Conservation (phyloP, 1,284 basidiomycete species). For the Tilletia caries region DNA sequence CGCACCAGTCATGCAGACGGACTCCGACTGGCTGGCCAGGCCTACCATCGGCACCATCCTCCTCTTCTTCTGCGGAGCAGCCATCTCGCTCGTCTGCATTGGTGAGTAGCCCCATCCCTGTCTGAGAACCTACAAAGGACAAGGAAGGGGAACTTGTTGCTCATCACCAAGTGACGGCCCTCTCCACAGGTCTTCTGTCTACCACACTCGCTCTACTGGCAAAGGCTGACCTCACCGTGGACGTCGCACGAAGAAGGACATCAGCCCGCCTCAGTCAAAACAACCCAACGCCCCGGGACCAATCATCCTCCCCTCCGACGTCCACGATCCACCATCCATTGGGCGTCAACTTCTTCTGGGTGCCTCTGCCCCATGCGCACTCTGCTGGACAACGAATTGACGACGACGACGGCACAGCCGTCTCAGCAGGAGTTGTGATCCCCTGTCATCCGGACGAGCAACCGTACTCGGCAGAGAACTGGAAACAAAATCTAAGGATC, state of each 20-base stretch:
- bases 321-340: not conserved
- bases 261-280: not conserved
- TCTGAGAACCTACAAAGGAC: no score
- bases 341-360: slow-evolving; percentile 10
- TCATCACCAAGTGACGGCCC: no score
- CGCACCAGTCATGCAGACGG: no score
- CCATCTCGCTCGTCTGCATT: not conserved
- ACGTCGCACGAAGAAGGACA: slow-evolving; percentile 12
- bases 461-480: not conserved
- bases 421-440: not conserved
- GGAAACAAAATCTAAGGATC: not conserved
- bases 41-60: not conserved
- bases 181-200: no score
- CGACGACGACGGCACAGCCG: no score
- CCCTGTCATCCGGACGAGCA: not conserved
- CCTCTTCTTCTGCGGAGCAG: slow-evolving; percentile 5
- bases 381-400: no score
- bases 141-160: no score
- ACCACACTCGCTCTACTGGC: slow-evolving; percentile 12
- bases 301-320: not conserved
- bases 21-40: no score
- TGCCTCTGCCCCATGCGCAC: not conserved
- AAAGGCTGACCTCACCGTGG: slow-evolving; percentile 14
- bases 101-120: not conserved
- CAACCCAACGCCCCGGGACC: not conserved